Base-by-base conservation (phyloP, 202 grass and related monocot genomes). In the Schoenoplectus triqueter region DNA sequence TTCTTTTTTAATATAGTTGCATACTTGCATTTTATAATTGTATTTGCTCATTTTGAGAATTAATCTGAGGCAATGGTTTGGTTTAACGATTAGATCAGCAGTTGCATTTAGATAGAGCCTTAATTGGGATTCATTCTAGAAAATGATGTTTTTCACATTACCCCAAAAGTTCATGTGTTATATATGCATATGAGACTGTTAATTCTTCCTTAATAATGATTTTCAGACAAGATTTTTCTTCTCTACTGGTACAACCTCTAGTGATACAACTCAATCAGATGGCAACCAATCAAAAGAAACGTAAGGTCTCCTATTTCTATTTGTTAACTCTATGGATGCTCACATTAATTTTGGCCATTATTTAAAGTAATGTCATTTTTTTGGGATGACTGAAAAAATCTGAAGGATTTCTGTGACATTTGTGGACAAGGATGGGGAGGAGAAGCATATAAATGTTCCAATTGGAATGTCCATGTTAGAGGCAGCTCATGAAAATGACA, bases 381-480 rank as follows among this genome's bases (percentile, higher is more conserved):
- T 2, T 3, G 54, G 5, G 40, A 5, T 88, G 75, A 71, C 41
- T 44, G 18, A 80, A 3, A 31, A 20, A 59, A 50, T 79, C 46
- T 84, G 81, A 87, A 98, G 92, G 85, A 98, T 98, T 64, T 91
- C 92, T 63, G 93, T 98, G 72, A 95, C 91, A 74, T 94, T 98
- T 88, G 91, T 98, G 46, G 71, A 93, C 64, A 91, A 95, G 64
- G 87, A 95, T 87, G 91, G 88, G 1, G 85, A 85, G n/a, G 95
- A 98, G 76, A 57, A 87, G 84, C 88, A 82, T 1, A 92, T 98
- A 55, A 82, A 87, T 86, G 95, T 95, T 90, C 95, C 91, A 4
- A 81, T 98, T 86, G 95, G 93, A 91, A 95, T 92, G 93, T 94
- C 91, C 54, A 93, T 98, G 87, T 81, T 98, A 85, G 95, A 98